Evolutionary conservation across 1,284 basidiomycete species (phyloP).

Genomic region (Xanthoconium separans): DNA sequence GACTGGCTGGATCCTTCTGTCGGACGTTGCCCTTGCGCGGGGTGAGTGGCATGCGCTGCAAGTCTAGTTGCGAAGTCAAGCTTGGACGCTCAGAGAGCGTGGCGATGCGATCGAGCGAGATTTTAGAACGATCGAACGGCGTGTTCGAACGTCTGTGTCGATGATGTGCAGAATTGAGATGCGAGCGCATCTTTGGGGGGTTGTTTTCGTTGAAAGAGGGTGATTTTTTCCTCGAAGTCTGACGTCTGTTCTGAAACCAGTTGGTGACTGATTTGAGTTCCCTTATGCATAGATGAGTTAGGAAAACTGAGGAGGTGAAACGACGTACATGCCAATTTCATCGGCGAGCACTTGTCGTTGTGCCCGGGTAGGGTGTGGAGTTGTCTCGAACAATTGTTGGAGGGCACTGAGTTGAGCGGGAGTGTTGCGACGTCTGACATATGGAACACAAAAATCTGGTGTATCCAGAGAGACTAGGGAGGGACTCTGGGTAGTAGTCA

Average conservation of each 20-base stretch:
- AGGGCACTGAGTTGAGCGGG: conserved; percentile 42
- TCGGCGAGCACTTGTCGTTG: conserved; percentile 42
- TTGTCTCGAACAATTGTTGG: conserved; percentile 37
- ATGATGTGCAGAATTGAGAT: conserved; percentile 5
- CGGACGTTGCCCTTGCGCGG: conserved; percentile 25
- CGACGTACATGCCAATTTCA: conserved; percentile 42
- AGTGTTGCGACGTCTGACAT: conserved; percentile 35
- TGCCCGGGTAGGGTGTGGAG: conserved; percentile 44
- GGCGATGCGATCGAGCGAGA: conserved; percentile 44
- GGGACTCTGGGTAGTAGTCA: conserved; percentile 8
- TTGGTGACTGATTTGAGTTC: conserved; percentile 38
- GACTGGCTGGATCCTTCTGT: conserved; percentile 2
- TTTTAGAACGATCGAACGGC: conserved; percentile 23
- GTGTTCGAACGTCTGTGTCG: conserved; percentile 11
- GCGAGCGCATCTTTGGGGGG: conserved; percentile 2
- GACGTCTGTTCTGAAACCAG: conserved; percentile 37
- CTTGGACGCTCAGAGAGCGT: conserved; percentile 38
- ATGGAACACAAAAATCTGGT: conserved; percentile 22
- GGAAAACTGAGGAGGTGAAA: no score
- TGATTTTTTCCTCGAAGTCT: conserved; percentile 26
- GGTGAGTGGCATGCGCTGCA: conserved; percentile 30
- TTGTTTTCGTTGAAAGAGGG: conserved; percentile 24
- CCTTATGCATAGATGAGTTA: conserved; percentile 19
- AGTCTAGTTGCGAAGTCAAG: conserved; percentile 13
- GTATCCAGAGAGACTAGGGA: not conserved